A percentile compares a stretch with the other conserved stretches of the same genome.
These are phyloP conservation scores for Acanthamoeba royreba DNA, from an alignment of 208 protist genomes.

Conservation along the genomic window DNA sequence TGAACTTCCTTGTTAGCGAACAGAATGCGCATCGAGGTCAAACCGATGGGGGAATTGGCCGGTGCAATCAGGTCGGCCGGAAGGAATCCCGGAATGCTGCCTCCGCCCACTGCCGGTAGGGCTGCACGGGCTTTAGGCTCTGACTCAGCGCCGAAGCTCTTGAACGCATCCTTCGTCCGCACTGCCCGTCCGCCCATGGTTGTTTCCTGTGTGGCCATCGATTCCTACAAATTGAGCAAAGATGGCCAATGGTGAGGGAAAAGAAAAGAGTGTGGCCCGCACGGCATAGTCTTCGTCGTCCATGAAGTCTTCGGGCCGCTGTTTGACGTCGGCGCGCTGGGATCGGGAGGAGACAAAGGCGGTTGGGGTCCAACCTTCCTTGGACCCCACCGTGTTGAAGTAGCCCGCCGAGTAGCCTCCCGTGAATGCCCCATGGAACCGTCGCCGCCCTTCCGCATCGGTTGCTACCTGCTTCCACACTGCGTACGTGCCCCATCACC, in stretches of 20 bases:
- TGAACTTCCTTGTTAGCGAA: too few relatives aligned
- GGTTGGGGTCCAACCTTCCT: conserved; percentile 70
- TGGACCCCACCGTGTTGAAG: conserved; percentile 86
- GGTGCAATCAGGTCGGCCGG: conserved; percentile 7
- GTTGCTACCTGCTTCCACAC: conserved; percentile 33
- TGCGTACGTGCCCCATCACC: neutral
- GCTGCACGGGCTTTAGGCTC: neutral
- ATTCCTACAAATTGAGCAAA: neutral
- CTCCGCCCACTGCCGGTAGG: neutral
- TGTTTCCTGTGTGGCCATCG: neutral
- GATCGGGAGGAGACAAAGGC: conserved; percentile 30
- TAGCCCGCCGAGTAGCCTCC: conserved; percentile 88
- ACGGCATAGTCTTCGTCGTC: conserved; percentile 37
- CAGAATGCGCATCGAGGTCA: too few relatives aligned
- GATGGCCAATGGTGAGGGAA: neutral
- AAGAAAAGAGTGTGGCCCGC: neutral
- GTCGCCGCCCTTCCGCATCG: conserved; percentile 61
- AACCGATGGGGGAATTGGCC: neutral
- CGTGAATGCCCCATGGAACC: conserved; percentile 90
- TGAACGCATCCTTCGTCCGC: neutral
- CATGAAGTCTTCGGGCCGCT: conserved; percentile 47
- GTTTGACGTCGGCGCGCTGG: neutral
- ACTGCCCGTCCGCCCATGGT: neutral
- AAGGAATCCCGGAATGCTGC: neutral
- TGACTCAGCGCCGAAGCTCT: neutral